Conservation (phyloP, 352 stramenopile genomes). For the Globisporangium solare region DNA sequence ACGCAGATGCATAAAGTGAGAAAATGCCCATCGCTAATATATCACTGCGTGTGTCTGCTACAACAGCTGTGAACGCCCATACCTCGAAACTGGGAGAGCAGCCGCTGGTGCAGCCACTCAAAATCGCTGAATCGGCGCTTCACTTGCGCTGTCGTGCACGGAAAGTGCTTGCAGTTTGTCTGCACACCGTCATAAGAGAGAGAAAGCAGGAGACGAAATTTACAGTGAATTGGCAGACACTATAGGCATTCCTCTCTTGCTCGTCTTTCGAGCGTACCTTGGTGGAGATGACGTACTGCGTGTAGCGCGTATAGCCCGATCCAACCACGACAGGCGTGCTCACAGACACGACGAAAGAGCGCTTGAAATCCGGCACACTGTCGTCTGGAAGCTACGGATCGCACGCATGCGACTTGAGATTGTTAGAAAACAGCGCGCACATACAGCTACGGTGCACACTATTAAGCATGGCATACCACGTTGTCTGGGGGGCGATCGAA, state of each 20-base stretch:
- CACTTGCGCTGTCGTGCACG: conserved; percentile 66
- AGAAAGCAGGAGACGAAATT: neutral
- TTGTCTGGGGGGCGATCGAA: conserved; percentile 77
- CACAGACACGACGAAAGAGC: conserved; percentile 65
- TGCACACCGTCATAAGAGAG: conserved; percentile 10
- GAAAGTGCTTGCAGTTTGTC: conserved; percentile 67
- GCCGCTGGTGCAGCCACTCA: conserved; percentile 82
- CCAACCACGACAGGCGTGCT: conserved; percentile 79
- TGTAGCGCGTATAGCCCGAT: conserved; percentile 79
- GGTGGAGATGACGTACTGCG: conserved; percentile 85
- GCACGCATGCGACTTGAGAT: too few species aligned
- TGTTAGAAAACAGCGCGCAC: too few species aligned
- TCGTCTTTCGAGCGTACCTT: conserved; percentile 37
- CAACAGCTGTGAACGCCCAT: neutral
- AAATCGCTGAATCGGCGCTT: conserved; percentile 88
- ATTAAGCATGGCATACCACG: conserved; percentile 32
- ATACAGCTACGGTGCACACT: neutral
- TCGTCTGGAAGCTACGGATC: conserved; percentile 50
- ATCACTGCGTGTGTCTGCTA: neutral
- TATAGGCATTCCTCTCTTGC: too few species aligned
- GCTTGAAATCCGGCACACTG: conserved; percentile 31
- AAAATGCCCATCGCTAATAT: too few species aligned
- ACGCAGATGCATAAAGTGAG: too few species aligned
- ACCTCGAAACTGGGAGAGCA: conserved; percentile 79
- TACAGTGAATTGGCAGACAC: too few species aligned